Base-by-base conservation (phyloP, 108 stramenopile species). In the Chaetoceros tenuissimus region DNA sequence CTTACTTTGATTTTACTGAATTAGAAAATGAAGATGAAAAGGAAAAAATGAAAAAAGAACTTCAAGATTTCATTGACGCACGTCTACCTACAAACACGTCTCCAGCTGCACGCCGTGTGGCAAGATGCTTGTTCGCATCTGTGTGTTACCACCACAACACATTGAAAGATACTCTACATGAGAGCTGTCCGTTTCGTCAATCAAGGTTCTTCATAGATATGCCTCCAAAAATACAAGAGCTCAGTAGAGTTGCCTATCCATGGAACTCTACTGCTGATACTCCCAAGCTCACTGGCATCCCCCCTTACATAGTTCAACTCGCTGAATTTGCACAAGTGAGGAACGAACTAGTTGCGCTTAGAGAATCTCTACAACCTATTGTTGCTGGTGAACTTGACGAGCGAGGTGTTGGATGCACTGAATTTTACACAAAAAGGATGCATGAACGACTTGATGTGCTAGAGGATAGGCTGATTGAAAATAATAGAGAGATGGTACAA, bases 231-330 rank as follows among this genome's bases (percentile, higher is more conserved):
- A 30, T 48, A 2, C 18, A 24, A 25, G n/a, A 31, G 2, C 21
- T 20, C 13, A 56, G 48, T 40, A 34, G 21, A 3, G 47, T 57
- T 7, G 48, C 23, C 26, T 51, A 26, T 28, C 57, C 64, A 48
- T 65, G 64, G 64, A 25, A 63, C 20, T 31, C 44, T 31, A 65
- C 57, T 34, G 46, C 46, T 0, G 20, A 2, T 24, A 63, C 54
- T 28, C 62, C 62, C 1, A 55, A n/a, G 13, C 55, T 58, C 24
- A 58, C 64, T 34, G 64, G 64, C 31, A 50, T 65, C 24, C 55
- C 64, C 2, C 64, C 64, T 16, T 56, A 57, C 34, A 20, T 65
- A 18, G 30, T 31, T 2, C 23, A 50, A 24, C 27, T 65, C 8
- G 55, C 57, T 26, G 1, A 58, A 24, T 3, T 55, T 2, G 54